A percentile compares a stretch with the other conserved stretches of the same genome.
phyloP scores from a whole-genome alignment of 345 rosid genomes.

The Melaleuca alternifolia region DNA sequence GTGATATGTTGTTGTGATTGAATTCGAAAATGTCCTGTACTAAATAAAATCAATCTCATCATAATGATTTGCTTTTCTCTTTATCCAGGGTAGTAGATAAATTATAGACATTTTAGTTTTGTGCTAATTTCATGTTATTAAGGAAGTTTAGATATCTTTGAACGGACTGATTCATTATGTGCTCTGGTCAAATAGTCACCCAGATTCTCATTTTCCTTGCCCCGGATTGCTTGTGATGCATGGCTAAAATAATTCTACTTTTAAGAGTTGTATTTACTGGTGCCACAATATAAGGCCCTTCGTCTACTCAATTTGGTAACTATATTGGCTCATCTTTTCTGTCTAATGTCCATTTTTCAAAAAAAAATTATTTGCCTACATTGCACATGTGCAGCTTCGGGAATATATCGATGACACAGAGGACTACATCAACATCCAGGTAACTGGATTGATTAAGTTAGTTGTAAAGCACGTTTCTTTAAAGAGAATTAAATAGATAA shows the following conservation, averaged over 20 bases:
- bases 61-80: neutral
- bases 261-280: neutral
- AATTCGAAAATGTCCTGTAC: neutral
- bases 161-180: neutral
- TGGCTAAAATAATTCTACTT: neutral
- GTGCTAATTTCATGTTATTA: neutral
- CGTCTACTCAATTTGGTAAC: neutral
- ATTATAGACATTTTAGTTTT: neutral
- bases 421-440: conserved; percentile 98
- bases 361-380: neutral
- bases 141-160: neutral
- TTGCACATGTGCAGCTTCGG: conserved; percentile 52
- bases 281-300: neutral
- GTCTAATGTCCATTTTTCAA: neutral
- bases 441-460: neutral
- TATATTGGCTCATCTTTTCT: neutral
- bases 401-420: conserved; percentile 97
- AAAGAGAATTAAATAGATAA: neutral
- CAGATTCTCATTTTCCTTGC: neutral
- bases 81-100: neutral
- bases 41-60: neutral
- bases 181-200: neutral
- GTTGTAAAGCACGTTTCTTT: neutral
- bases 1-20: neutral
- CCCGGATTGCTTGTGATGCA: neutral